These are phyloP conservation scores for Chytriomyces sp. DNA, from an alignment of 192 early-diverging fungal genomes.

Conservation along the genomic window DNA sequence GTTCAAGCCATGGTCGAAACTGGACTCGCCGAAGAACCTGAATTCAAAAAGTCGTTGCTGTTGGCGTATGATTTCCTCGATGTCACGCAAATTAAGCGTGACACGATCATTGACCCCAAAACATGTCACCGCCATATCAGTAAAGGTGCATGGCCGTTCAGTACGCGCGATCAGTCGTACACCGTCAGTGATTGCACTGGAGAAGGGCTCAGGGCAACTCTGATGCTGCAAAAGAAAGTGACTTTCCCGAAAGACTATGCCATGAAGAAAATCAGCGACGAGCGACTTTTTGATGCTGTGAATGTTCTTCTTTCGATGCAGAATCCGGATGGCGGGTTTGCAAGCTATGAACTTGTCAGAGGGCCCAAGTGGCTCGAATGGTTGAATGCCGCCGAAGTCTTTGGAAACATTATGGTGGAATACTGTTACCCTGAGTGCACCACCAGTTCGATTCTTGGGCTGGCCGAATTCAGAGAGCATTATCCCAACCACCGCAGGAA, in stretches of 20 bases:
- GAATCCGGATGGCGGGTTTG: conserved; percentile 90
- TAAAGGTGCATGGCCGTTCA: conserved; percentile 97
- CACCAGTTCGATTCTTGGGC: conserved; percentile 86
- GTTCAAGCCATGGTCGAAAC: conserved; percentile 85
- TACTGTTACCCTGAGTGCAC: conserved; percentile 98
- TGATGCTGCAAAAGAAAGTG: conserved; percentile 31
- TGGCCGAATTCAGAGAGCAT: conserved; percentile 75
- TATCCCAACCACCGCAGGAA: conserved; percentile 80
- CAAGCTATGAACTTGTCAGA: conserved; percentile 86
- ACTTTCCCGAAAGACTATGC: conserved; percentile 30
- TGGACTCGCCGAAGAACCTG: conserved; percentile 67
- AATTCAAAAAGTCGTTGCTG: conserved; percentile 72
- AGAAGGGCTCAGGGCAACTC: conserved; percentile 84
- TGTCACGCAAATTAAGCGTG: conserved; percentile 71
- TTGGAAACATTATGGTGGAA: conserved; percentile 72
- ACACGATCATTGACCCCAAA: conserved; percentile 67
- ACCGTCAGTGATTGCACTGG: conserved; percentile 96
- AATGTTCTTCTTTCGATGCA: conserved; percentile 93
- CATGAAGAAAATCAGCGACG: conserved; percentile 65
- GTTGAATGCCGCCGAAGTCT: conserved; percentile 96
- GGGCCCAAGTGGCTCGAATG: conserved; percentile 80
- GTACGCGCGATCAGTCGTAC: conserved; percentile 89
- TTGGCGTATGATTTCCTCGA: conserved; percentile 84
- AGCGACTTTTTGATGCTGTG: conserved; percentile 81
- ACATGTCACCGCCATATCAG: conserved; percentile 81